Conservation (phyloP, 2,329 filamentous ascomycete genomes). For the Apiospora rasikravindrae region DNA sequence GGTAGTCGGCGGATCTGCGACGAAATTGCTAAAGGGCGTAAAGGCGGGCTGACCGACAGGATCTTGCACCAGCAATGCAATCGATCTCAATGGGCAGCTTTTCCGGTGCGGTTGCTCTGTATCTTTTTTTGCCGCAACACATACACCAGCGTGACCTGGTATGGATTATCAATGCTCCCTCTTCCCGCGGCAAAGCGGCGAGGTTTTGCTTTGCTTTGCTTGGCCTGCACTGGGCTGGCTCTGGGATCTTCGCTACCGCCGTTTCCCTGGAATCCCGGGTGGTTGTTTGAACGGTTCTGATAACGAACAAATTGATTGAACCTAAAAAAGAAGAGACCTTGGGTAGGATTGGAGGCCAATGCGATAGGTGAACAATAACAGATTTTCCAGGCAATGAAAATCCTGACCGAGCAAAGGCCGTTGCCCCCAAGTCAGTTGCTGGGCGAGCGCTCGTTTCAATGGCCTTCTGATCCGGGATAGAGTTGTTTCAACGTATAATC, state of each 20-base stretch:
- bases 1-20: slow-evolving; percentile 17
- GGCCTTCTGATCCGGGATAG: background rate
- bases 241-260: slow-evolving; percentile 1
- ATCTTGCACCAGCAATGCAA: slow-evolving; percentile 7
- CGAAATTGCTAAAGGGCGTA: slow-evolving; percentile 14
- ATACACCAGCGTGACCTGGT: background rate
- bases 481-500: slow-evolving; percentile 5
- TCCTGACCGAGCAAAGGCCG: background rate
- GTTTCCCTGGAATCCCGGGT: slow-evolving; percentile 3
- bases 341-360: background rate
- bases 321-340: background rate
- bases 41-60: slow-evolving; percentile 9
- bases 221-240: background rate
- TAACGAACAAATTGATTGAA: slow-evolving; percentile 10
- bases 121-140: slow-evolving; percentile 19
- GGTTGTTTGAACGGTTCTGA: background rate
- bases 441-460: slow-evolving; percentile 10
- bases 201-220: slow-evolving; percentile 4
- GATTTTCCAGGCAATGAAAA: background rate
- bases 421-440: background rate
- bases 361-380: background rate
- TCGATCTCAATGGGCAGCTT: background rate
- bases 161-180: background rate
- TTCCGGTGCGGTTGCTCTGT: background rate
- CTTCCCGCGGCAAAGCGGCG: background rate